phyloP scores from a whole-genome alignment of 768 basidiomycete genomes.

The Pholiota conissans region DNA sequence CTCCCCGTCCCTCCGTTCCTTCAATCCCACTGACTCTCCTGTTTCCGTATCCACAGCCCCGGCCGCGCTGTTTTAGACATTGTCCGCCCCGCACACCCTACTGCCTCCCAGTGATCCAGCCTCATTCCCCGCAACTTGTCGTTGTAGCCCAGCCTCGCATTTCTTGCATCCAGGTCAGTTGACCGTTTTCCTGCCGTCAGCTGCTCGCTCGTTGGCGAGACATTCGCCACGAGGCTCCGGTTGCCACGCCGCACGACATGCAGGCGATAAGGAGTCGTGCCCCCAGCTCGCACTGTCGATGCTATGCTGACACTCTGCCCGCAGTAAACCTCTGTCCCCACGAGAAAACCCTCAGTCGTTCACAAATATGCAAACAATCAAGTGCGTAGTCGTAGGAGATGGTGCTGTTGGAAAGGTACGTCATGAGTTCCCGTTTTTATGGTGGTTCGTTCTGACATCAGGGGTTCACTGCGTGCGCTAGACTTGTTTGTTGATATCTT shows the following conservation, averaged over 20 bases:
- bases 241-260: slow-evolving; percentile 33
- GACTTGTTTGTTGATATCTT: slow-evolving; percentile 97
- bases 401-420: slow-evolving; percentile 97
- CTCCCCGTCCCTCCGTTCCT: neutral
- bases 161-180: slow-evolving; percentile 4
- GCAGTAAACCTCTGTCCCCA: slow-evolving; percentile 14
- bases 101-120: slow-evolving; percentile 4
- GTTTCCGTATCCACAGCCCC: neutral
- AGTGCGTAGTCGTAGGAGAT: slow-evolving; percentile 97
- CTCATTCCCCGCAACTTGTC: neutral
- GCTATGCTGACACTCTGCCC: slow-evolving; percentile 19
- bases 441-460: neutral
- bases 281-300: neutral
- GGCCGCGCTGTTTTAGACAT: slow-evolving; percentile 4
- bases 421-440: slow-evolving; percentile 18
- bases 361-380: slow-evolving; percentile 88
- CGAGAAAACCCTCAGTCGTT: slow-evolving; percentile 15
- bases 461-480: neutral
- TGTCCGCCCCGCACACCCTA: slow-evolving; percentile 2
- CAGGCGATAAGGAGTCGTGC: slow-evolving; percentile 17
- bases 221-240: slow-evolving; percentile 42
- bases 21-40: neutral
- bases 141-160: neutral
- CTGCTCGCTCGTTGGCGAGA: slow-evolving; percentile 11
- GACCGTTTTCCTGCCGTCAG: neutral